A percentile compares a stretch with the other conserved stretches of the same genome.
phyloP scores from a whole-genome alignment of 208 protist genomes.

The Trypanosoma conorhini region DNA sequence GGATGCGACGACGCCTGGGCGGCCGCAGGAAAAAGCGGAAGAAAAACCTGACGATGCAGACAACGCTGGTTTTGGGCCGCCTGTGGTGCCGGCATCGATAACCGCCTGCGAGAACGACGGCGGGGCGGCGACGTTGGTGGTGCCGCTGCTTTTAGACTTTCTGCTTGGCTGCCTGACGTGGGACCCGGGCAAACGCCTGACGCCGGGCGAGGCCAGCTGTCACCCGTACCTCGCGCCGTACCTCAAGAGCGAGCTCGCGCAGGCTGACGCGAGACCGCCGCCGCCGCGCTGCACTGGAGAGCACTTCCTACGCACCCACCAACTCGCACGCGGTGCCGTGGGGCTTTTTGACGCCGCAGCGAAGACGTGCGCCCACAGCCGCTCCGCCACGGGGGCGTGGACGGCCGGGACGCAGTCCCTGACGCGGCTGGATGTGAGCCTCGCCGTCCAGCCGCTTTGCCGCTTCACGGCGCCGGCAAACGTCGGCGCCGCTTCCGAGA shows the following conservation, averaged over 20 bases:
- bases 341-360: not conserved
- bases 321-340: constrained; percentile 15
- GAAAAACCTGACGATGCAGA: too few relatives aligned
- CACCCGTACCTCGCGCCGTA: constrained; percentile 50
- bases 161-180: constrained; percentile 60
- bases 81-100: not conserved
- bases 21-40: not conserved
- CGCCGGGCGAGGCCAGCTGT: constrained; percentile 42
- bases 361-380: not conserved
- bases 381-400: not conserved
- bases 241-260: not conserved
- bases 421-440: constrained; percentile 1
- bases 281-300: constrained; percentile 27
- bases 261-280: not conserved
- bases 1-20: not conserved
- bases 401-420: not conserved
- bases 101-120: not conserved
- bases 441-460: constrained; percentile 5
- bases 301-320: constrained; percentile 44
- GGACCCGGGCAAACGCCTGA: constrained; percentile 59
- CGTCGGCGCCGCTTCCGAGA: constrained; percentile 6
- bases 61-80: too few relatives aligned
- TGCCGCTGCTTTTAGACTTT: constrained; percentile 56
- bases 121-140: not conserved
- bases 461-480: not conserved